Evolutionary conservation across 305 asterid species (phyloP), one percentile per base, ranked within the genome.

Genomic region (Euphrasia arctica): DNA sequence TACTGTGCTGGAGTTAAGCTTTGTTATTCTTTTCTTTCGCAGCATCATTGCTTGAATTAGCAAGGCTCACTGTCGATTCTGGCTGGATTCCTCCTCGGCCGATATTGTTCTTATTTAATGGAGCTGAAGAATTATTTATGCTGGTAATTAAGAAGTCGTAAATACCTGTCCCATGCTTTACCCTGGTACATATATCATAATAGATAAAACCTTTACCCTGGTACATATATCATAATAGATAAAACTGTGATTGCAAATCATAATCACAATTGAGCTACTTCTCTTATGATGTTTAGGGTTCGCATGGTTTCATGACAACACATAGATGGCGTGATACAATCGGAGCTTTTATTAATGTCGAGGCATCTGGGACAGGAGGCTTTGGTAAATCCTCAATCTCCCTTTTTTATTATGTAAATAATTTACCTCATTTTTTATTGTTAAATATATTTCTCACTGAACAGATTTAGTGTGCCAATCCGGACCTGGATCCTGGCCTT

Each of bases 401-500:
- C 60, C 50, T 41, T 59, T 60, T 36, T 34, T n/a, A 64, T 69
- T 67, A 18, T 18, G 22, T 18, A 18, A 18, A 18, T 18, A 18
- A 18, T 18, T 18, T 41, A 41, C 8, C 6, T 43, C 4, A 41
- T 50, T 56, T 48, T 70, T 68, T 58, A 50, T 72, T 74, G 66
- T 36, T 43, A 43, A 43, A 67, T 67, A 58, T 62, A 51, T 72
- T 79, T 66, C 71, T 79, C 48, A 51, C 70, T 77, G n/a, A n/a
- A 73, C 89, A 93, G 99, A 94, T 82, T 73, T 94, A 68, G 95
- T 94, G 55, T 90, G 97, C 80, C 99, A 90, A 74, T 88, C 99
- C 80, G 99, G 99, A 77, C 98, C 97, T 15, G 97, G 96, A 65
- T 81, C 97, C 65, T 94, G 96, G 99, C 97, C 99, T 75, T 80